These are phyloP conservation scores for Camillea tinctor DNA, from an alignment of 2,329 filamentous ascomycete species.

Conservation along the genomic window DNA sequence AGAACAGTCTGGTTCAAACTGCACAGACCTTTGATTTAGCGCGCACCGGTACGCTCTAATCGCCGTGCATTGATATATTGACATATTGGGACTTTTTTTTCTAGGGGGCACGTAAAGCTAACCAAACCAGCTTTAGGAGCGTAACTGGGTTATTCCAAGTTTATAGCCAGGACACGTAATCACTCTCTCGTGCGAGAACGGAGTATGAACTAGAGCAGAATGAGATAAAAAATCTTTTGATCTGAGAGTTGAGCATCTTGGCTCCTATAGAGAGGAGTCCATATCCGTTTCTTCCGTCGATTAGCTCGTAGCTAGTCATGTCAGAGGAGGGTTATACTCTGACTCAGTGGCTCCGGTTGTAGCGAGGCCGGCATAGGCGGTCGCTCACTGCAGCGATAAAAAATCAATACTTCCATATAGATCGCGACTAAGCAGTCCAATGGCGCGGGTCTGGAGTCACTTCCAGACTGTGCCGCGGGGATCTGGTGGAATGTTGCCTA, in stretches of 20 bases:
- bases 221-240: too few relatives aligned
- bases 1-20: background rate
- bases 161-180: background rate
- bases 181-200: too few relatives aligned
- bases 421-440: background rate
- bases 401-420: background rate
- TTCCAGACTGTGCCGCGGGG: background rate
- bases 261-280: background rate
- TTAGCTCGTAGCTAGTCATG: background rate
- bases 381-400: background rate
- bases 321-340: background rate
- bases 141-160: background rate
- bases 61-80: background rate
- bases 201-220: background rate
- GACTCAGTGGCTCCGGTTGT: background rate
- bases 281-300: background rate
- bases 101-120: background rate
- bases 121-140: background rate
- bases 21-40: background rate
- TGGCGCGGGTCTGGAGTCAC: background rate
- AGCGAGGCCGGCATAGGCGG: too few relatives aligned
- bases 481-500: background rate
- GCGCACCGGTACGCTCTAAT: background rate
- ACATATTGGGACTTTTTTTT: background rate
- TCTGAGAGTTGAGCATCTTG: background rate